Conservation (phyloP, 1,284 basidiomycete species). For the Ustilago trichophora region DNA sequence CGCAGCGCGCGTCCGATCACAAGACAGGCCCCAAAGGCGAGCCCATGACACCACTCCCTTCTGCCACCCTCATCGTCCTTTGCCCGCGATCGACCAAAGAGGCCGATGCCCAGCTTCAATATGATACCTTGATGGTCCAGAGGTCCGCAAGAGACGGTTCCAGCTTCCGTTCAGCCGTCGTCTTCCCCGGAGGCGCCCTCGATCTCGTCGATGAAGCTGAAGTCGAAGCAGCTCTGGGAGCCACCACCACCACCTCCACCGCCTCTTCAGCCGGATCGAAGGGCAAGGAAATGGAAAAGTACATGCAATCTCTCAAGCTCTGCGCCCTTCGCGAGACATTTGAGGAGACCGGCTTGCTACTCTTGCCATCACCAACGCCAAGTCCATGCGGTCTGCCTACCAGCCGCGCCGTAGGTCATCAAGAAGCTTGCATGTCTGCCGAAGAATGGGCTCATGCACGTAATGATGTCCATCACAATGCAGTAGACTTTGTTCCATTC, state of each 20-base stretch:
- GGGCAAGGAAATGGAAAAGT: conserved; percentile 33
- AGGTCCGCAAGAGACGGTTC: conserved; percentile 52
- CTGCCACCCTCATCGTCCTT: conserved; percentile 57
- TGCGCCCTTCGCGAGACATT: conserved; percentile 60
- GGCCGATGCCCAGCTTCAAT: conserved; percentile 6
- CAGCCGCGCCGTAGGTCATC: conserved; percentile 52
- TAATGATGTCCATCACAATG: conserved; percentile 58
- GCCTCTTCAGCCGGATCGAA: too few relatives aligned
- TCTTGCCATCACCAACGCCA: conserved; percentile 36
- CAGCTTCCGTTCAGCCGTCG: conserved; percentile 58
- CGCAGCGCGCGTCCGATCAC: conserved; percentile 47
- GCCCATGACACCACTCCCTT: conserved; percentile 60
- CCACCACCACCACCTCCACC: background rate
- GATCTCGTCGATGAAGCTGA: conserved; percentile 51
- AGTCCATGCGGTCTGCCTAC: conserved; percentile 23
- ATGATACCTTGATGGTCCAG: conserved; percentile 57
- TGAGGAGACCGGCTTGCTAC: conserved; percentile 58
- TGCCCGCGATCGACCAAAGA: conserved; percentile 34
- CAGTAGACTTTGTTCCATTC: conserved; percentile 51
- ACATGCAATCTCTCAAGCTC: conserved; percentile 50
- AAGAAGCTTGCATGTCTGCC: conserved; percentile 48
- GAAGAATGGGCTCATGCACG: conserved; percentile 52
- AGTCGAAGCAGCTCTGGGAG: conserved; percentile 18
- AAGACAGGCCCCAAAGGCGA: conserved; percentile 51
- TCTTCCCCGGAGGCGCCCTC: conserved; percentile 61